Conservation (phyloP, 2,329 filamentous ascomycete genomes). For the Saccharata proteae region DNA sequence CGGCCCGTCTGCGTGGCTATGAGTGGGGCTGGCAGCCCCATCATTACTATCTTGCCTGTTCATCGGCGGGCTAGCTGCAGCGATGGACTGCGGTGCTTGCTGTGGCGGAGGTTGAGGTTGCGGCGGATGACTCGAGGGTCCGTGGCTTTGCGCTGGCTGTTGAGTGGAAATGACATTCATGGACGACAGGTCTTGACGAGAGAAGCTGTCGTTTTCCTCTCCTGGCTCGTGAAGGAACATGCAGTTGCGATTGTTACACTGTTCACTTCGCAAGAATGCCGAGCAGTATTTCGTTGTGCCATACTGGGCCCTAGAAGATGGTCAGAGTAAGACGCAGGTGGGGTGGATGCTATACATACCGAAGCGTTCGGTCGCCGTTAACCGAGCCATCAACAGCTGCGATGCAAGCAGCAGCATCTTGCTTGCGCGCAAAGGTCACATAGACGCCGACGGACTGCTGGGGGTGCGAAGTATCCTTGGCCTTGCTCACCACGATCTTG, state of each 20-base stretch:
- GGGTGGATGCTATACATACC: slow-evolving; percentile 44
- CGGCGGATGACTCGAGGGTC: slow-evolving; percentile 33
- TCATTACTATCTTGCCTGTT: slow-evolving; percentile 67
- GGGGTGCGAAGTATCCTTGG: slow-evolving; percentile 58
- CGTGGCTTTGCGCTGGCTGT: slow-evolving; percentile 49
- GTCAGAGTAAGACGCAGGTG: slow-evolving; percentile 1
- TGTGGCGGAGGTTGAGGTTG: slow-evolving; percentile 32
- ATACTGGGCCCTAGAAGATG: slow-evolving; percentile 46
- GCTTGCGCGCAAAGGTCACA: slow-evolving; percentile 89
- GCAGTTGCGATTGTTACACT: slow-evolving; percentile 89
- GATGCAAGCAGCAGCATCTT: slow-evolving; percentile 84
- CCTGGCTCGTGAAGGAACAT: slow-evolving; percentile 97
- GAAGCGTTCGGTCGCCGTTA: slow-evolving; percentile 76
- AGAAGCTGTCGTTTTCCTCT: slow-evolving; percentile 97
- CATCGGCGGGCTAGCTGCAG: slow-evolving; percentile 49
- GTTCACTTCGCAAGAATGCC: slow-evolving; percentile 86
- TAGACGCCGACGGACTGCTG: slow-evolving; percentile 92
- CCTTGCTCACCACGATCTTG: slow-evolving; percentile 97
- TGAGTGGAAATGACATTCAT: slow-evolving; percentile 83
- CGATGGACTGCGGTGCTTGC: slow-evolving; percentile 37
- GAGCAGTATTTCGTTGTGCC: slow-evolving; percentile 99
- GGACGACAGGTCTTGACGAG: slow-evolving; percentile 83
- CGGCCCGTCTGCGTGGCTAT: slow-evolving; percentile 80
- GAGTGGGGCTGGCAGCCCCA: slow-evolving; percentile 42
- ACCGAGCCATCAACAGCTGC: slow-evolving; percentile 81